A percentile compares a stretch with the other conserved stretches of the same genome.
These are phyloP conservation scores for Puccinia coronata DNA, from an alignment of 1,284 basidiomycete genomes.

Conservation along the genomic window DNA sequence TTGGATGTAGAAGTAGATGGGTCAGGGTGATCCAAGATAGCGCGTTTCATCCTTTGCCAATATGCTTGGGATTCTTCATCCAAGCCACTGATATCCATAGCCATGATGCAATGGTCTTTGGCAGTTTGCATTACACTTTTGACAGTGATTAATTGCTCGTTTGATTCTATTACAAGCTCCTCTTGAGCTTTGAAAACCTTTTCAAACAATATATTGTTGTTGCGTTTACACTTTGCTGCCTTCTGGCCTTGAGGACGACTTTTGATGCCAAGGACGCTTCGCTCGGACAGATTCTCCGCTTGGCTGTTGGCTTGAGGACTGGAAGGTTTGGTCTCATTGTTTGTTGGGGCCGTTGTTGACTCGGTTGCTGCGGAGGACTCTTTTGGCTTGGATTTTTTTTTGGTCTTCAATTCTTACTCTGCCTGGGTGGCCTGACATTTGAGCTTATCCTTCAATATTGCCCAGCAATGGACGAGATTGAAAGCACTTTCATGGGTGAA, in stretches of 20 bases:
- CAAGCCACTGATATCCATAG: neutral
- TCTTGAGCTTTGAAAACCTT: neutral
- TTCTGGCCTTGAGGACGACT: neutral
- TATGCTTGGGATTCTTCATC: neutral
- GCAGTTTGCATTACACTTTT: neutral
- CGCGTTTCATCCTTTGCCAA: neutral
- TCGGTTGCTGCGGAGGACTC: neutral
- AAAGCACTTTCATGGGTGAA: neutral
- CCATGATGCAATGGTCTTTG: neutral
- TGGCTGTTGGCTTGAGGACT: neutral
- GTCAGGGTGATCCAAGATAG: neutral
- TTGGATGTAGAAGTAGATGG: neutral
- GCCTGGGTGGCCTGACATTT: slow-evolving; percentile 4
- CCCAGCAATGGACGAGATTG: neutral
- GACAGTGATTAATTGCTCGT: neutral
- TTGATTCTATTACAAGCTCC: neutral
- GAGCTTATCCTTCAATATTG: neutral
- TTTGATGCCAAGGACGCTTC: neutral
- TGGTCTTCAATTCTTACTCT: neutral
- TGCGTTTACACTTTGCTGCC: neutral
- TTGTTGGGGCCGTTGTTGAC: neutral
- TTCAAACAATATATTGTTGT: neutral
- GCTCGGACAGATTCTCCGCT: neutral
- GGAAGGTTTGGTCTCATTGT: neutral
- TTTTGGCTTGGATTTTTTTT: neutral